These are phyloP conservation scores for Aegilops tauschii DNA, from an alignment of 176 grass and related monocot genomes.

Conservation along the genomic window DNA sequence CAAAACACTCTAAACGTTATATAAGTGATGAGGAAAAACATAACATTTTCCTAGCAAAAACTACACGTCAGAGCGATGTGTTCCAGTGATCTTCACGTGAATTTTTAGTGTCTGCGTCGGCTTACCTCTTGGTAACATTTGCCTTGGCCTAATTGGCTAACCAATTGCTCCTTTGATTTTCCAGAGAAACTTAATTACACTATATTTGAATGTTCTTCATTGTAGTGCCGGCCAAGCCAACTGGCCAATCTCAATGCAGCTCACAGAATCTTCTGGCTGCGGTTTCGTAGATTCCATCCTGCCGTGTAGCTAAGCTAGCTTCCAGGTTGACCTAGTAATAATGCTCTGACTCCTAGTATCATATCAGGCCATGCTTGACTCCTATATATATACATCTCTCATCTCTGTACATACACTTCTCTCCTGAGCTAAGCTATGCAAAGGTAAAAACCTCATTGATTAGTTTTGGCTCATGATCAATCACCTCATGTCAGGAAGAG, in stretches of 20 bases:
- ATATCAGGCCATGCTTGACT: neutral
- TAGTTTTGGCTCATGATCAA: neutral
- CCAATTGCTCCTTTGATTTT: neutral
- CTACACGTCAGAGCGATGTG: neutral
- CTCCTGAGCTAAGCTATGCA: neutral
- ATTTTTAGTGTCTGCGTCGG: too few relatives aligned
- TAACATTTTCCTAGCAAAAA: neutral
- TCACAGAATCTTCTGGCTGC: neutral
- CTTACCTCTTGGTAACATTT: too few relatives aligned
- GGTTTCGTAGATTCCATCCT: slow-evolving; percentile 34
- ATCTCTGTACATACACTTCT: neutral
- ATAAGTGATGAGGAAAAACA: neutral
- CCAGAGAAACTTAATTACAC: neutral
- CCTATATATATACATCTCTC: neutral
- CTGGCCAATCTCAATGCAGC: slow-evolving; percentile 21
- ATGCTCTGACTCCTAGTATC: too few relatives aligned
- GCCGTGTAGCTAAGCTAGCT: slow-evolving; percentile 9
- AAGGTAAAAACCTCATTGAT: slow-evolving; percentile 24
- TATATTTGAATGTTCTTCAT: slow-evolving; percentile 5
- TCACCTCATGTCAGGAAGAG: slow-evolving; percentile 29
- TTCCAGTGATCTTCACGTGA: neutral
- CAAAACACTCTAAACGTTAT: neutral
- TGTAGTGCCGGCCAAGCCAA: slow-evolving; percentile 27
- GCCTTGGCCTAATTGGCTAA: neutral
- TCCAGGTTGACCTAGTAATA: slow-evolving; percentile 42